Evolutionary conservation across 2,329 filamentous ascomycete genomes (phyloP).

Genomic region (Venturia nashicola): DNA sequence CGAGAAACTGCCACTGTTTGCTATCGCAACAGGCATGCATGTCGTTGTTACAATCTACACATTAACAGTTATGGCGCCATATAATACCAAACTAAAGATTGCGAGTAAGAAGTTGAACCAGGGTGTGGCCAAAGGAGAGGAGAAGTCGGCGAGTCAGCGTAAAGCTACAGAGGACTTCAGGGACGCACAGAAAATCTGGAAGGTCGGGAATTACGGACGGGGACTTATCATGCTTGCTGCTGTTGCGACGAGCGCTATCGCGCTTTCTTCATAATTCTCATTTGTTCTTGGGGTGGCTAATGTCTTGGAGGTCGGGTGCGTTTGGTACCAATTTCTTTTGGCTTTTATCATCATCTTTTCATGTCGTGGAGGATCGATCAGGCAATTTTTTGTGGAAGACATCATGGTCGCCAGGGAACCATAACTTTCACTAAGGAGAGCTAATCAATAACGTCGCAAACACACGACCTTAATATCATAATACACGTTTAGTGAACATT

Average conservation of each 20-base stretch:
- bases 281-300: background rate
- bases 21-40: background rate
- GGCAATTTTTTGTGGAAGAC: too few species aligned
- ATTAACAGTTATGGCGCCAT: conserved; percentile 2
- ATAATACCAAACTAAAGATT: background rate
- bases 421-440: too few species aligned
- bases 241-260: background rate
- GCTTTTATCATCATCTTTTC: too few species aligned
- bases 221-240: background rate
- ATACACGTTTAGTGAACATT: too few species aligned
- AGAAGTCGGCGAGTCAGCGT: background rate
- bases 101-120: background rate
- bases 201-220: background rate
- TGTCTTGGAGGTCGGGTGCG: background rate
- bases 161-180: background rate
- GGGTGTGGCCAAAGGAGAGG: background rate
- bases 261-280: background rate
- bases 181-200: conserved; percentile 1
- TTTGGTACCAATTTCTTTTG: too few species aligned
- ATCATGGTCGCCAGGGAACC: too few species aligned
- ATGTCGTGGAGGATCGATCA: too few species aligned
- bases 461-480: too few species aligned
- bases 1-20: background rate
- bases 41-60: background rate
- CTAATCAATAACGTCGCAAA: too few species aligned